These are phyloP conservation scores for Cryphonectria naterciae DNA, from an alignment of 2,329 filamentous ascomycete species.

Conservation along the genomic window DNA sequence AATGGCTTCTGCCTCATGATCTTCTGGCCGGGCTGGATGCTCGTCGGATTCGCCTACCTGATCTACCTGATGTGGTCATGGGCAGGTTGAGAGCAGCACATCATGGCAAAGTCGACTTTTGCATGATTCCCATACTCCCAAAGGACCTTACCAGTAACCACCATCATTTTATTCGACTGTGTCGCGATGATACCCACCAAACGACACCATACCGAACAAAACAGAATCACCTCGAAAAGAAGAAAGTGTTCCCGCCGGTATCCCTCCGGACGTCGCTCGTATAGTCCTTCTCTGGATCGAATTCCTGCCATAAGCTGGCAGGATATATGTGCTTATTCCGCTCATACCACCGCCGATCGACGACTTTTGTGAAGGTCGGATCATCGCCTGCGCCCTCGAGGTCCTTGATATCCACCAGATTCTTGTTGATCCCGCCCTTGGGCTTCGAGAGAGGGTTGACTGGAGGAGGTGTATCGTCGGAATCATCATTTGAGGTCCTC, in stretches of 20 bases:
- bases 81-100: constrained; percentile 19
- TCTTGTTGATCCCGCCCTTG: constrained; percentile 42
- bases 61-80: constrained; percentile 39
- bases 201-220: neutral
- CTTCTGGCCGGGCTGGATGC: constrained; percentile 62
- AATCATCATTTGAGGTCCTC: neutral
- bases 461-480: constrained; percentile 16
- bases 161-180: neutral
- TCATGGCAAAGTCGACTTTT: neutral
- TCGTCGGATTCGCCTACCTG: constrained; percentile 46
- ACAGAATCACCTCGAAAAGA: constrained; percentile 64
- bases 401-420: constrained; percentile 53
- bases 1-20: constrained; percentile 54
- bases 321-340: constrained; percentile 98
- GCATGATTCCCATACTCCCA: neutral
- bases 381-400: constrained; percentile 81
- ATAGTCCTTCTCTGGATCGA: constrained; percentile 89
- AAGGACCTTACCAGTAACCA: neutral
- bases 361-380: constrained; percentile 84
- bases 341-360: constrained; percentile 96
- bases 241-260: constrained; percentile 88
- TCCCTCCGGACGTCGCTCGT: constrained; percentile 78
- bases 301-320: constrained; percentile 93
- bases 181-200: no score
- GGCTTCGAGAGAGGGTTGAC: constrained; percentile 43